These are phyloP conservation scores for Plasmodium yoelii DNA, from an alignment of 169 alveolate species.

Conservation along the genomic window DNA sequence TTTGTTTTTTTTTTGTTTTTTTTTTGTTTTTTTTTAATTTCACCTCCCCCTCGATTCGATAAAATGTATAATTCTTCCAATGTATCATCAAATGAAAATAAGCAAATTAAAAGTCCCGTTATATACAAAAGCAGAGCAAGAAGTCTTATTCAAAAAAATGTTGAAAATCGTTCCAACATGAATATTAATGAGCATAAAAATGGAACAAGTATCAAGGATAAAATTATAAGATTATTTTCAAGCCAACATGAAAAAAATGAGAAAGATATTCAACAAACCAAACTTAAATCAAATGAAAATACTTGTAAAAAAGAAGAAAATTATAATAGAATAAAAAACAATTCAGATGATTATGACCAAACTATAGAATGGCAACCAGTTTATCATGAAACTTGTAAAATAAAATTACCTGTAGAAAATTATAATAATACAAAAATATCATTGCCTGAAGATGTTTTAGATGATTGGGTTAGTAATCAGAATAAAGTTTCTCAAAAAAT, in stretches of 20 bases:
- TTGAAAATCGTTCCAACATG: constrained; percentile 8
- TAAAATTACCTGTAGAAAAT: constrained; percentile 70
- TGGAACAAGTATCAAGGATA: constrained; percentile 52
- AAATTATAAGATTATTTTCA: constrained; percentile 60
- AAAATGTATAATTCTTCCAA: constrained; percentile 44
- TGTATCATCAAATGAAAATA: constrained; percentile 21
- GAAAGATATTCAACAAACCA: constrained; percentile 27
- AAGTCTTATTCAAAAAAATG: constrained; percentile 25
- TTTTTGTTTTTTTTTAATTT: background rate
- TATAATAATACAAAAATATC: constrained; percentile 18
- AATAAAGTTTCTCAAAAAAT: constrained; percentile 28
- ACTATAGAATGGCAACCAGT: constrained; percentile 76
- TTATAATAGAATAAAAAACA: background rate
- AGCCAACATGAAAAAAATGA: constrained; percentile 29
- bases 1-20: background rate
- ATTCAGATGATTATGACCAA: background rate
- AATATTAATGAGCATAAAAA: constrained; percentile 15
- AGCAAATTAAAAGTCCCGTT: constrained; percentile 33
- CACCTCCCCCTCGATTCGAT: background rate
- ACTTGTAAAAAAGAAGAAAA: constrained; percentile 1
- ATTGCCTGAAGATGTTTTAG: constrained; percentile 33
- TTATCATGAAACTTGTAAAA: constrained; percentile 72
- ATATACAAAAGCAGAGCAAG: constrained; percentile 50
- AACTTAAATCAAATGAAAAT: constrained; percentile 32
- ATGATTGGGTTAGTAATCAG: constrained; percentile 56